Conservation (phyloP, 805 yeast genomes). For the Sungouiozyma ichnusensis region DNA sequence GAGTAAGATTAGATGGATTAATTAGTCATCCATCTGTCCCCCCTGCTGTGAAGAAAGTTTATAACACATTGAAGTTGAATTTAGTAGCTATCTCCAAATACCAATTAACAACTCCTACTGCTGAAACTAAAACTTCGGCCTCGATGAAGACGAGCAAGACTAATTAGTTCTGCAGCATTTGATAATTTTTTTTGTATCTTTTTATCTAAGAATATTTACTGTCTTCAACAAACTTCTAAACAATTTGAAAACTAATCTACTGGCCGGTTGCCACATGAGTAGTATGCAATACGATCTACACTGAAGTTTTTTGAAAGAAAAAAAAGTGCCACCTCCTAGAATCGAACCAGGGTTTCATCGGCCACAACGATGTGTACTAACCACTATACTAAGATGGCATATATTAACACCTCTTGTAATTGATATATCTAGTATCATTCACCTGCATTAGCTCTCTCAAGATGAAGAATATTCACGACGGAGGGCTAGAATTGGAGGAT, state of each 20-base stretch:
- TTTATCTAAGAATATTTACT: not conserved
- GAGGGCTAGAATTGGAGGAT: too few relatives aligned
- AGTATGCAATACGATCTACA: too few relatives aligned
- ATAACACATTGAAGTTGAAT: constrained; percentile 6
- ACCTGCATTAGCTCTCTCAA: too few relatives aligned
- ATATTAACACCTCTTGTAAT: too few relatives aligned
- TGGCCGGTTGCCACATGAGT: too few relatives aligned
- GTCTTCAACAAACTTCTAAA: too few relatives aligned
- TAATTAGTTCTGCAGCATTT: not conserved
- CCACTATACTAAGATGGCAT: constrained; percentile 34
- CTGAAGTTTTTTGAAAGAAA: not conserved
- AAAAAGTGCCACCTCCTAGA: constrained; percentile 31
- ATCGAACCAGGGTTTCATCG: constrained; percentile 34
- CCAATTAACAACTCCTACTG: constrained; percentile 6
- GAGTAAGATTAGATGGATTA: constrained; percentile 52
- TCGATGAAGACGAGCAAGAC: constrained; percentile 2
- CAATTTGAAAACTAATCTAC: too few relatives aligned
- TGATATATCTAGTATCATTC: too few relatives aligned
- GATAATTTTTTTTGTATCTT: not conserved
- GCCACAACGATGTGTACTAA: constrained; percentile 34
- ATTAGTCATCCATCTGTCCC: constrained; percentile 46
- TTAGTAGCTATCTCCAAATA: constrained; percentile 8
- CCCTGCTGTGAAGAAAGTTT: constrained; percentile 33
- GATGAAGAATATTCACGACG: too few relatives aligned
- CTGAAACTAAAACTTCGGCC: constrained; percentile 1